Evolutionary conservation across 2,329 filamentous ascomycete genomes (phyloP), one percentile per base, ranked within the genome.

Genomic region (Waltergamsia citrina): DNA sequence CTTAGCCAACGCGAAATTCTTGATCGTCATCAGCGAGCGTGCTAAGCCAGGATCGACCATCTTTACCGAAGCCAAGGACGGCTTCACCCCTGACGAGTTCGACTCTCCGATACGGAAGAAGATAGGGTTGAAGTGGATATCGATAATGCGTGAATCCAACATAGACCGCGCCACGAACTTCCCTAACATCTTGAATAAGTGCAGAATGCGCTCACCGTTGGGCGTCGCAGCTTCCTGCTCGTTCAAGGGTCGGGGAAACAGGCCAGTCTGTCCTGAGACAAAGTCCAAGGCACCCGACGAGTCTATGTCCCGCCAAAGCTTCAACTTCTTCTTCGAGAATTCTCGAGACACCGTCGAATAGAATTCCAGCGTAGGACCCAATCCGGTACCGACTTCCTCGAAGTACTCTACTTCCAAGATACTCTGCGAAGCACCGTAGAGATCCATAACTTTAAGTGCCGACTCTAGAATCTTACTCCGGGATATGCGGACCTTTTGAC

Each of bases 341-440:
- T 98, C 92, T 47, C 85, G 92, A 0, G 92, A 98, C 2, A 96
- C 90, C 0, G 85, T 94, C 0, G 92, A 94, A 59, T 98, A 98
- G 55, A 98, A 98, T 53, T 98, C 92, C 11, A 98, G 71, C 0
- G 92, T 98, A 4, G 92, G 92, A 0, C 92, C 92, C 29, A 98
- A 69, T 30, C 92, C 92, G 17, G 93, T 98, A 37, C 92, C 92
- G 16, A 98, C 92, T 60, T 98, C 92, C 49, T 96, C 92, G 46
- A 98, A 98, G 51, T 98, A 98, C 51, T 98, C 93, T 3, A 98
- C 90, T 52, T 98, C 92, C 1, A 98, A 64, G 19, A 96, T 85
- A 53, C 90, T 96, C 38, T 94, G 85, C 1, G 90, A 94, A n/a
- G 85, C 85, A 1, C 92, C 92, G 49, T 98, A 98, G 3, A 96